These are phyloP conservation scores for Candida insectalens DNA, from an alignment of 805 yeast species.

Conservation along the genomic window DNA sequence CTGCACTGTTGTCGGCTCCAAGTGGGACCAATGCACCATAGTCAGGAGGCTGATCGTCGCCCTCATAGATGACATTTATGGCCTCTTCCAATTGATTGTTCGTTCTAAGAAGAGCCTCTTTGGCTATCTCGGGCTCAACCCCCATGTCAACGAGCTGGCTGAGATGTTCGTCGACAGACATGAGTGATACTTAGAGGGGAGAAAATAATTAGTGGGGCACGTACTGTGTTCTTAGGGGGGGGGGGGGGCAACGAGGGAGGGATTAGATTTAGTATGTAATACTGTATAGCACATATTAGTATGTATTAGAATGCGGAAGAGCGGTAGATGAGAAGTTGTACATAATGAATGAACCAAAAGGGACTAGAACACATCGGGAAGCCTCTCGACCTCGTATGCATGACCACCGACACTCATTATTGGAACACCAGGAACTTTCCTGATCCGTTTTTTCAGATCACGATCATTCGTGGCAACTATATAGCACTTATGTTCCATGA, in stretches of 20 bases:
- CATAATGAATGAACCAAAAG: too few relatives aligned
- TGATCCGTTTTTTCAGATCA: slow-evolving; percentile 82
- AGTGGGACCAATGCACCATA: slow-evolving; percentile 2
- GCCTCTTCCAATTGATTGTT: slow-evolving; percentile 27
- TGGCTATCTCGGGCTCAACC: slow-evolving; percentile 14
- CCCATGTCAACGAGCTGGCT: slow-evolving; percentile 19
- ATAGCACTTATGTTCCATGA: slow-evolving; percentile 91
- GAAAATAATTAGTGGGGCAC: too few relatives aligned
- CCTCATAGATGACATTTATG: slow-evolving; percentile 25
- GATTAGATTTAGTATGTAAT: too few relatives aligned
- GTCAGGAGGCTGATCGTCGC: slow-evolving; percentile 4
- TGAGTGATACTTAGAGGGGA: slow-evolving; percentile 1
- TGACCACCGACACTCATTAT: slow-evolving; percentile 94
- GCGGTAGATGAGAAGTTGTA: too few relatives aligned
- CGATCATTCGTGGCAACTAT: slow-evolving; percentile 98
- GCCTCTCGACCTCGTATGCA: slow-evolving; percentile 83
- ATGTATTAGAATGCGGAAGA: too few relatives aligned
- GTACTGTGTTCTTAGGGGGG: too few relatives aligned
- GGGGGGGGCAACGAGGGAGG: too few relatives aligned
- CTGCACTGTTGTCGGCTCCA: slow-evolving; percentile 1
- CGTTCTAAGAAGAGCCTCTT: slow-evolving; percentile 22
- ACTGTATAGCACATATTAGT: too few relatives aligned
- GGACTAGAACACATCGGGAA: slow-evolving; percentile 82
- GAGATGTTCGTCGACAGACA: slow-evolving; percentile 16
- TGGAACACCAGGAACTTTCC: slow-evolving; percentile 97